These are phyloP conservation scores for Monilinia aucupariae DNA, from an alignment of 2,329 filamentous ascomycete genomes.

Conservation along the genomic window DNA sequence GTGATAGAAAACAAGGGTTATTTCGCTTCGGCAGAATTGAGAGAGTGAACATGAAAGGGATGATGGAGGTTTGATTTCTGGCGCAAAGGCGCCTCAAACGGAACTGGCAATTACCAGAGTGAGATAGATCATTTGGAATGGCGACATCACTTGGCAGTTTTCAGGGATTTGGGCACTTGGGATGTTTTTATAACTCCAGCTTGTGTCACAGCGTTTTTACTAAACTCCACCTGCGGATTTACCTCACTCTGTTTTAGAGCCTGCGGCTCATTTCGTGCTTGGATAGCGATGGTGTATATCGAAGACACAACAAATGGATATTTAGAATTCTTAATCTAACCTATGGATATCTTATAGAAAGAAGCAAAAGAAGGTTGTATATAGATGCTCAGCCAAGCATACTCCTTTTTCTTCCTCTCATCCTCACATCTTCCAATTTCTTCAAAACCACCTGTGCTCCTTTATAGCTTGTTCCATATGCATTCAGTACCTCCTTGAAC, in stretches of 20 bases:
- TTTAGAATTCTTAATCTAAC: not conserved
- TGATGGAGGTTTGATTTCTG: not conserved
- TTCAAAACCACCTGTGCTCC: constrained; percentile 69
- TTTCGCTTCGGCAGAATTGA: constrained; percentile 77
- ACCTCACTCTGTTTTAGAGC: no score
- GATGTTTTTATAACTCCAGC: no score
- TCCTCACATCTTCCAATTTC: constrained; percentile 83
- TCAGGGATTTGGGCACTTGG: not conserved
- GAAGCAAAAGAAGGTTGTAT: not conserved
- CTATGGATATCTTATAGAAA: not conserved
- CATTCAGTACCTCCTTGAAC: constrained; percentile 67
- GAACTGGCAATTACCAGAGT: not conserved
- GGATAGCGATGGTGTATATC: not conserved
- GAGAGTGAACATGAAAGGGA: constrained; percentile 34
- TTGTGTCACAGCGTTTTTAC: no score
- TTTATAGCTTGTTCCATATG: constrained; percentile 70
- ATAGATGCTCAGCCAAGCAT: constrained; percentile 68
- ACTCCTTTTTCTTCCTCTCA: constrained; percentile 92
- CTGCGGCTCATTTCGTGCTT: not conserved
- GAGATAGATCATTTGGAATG: not conserved
- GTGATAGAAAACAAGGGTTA: constrained; percentile 99
- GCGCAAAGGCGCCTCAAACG: not conserved
- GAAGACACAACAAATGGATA: not conserved
- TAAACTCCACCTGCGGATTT: no score
- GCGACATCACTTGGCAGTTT: no score